Conservation (phyloP, 352 stramenopile species). For the Phytopythium aichiense region DNA sequence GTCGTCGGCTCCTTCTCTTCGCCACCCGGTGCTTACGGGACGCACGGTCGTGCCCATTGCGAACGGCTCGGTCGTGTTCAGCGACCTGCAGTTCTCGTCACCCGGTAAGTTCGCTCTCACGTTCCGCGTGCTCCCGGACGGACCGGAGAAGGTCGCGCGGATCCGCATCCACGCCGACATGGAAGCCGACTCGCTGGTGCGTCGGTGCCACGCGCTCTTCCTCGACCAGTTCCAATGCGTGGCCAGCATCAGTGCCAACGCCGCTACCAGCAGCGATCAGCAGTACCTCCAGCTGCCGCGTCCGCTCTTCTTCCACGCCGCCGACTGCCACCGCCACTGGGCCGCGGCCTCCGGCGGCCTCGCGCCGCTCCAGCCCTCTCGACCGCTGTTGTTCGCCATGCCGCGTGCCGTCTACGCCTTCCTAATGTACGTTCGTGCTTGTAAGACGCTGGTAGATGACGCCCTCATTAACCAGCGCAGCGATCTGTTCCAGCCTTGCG, state of each 20-base stretch:
- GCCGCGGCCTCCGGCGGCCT: slow-evolving; percentile 24
- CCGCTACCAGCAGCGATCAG: slow-evolving; percentile 5
- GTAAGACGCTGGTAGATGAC: neutral
- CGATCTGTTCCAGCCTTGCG: slow-evolving; percentile 16
- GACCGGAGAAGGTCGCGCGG: slow-evolving; percentile 32
- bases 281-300: slow-evolving; percentile 22
- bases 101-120: slow-evolving; percentile 41
- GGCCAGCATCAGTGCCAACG: neutral
- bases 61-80: slow-evolving; percentile 39
- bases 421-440: slow-evolving; percentile 43
- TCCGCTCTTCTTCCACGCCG: slow-evolving; percentile 15
- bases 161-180: slow-evolving; percentile 36
- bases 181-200: slow-evolving; percentile 13
- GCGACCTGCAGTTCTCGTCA: slow-evolving; percentile 29
- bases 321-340: slow-evolving; percentile 41
- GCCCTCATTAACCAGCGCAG: neutral
- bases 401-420: slow-evolving; percentile 39
- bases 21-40: neutral
- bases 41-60: slow-evolving; percentile 13
- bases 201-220: slow-evolving; percentile 25
- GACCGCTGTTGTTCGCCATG: slow-evolving; percentile 30
- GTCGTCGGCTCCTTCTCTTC: neutral
- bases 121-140: slow-evolving; percentile 16
- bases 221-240: slow-evolving; percentile 32
- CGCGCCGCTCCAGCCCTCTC: slow-evolving; percentile 13